Percentiles rank a stretch among this genome's conserved stretches.
phyloP scores from a whole-genome alignment of 108 stramenopile species.

The Conticribra weissflogii region DNA sequence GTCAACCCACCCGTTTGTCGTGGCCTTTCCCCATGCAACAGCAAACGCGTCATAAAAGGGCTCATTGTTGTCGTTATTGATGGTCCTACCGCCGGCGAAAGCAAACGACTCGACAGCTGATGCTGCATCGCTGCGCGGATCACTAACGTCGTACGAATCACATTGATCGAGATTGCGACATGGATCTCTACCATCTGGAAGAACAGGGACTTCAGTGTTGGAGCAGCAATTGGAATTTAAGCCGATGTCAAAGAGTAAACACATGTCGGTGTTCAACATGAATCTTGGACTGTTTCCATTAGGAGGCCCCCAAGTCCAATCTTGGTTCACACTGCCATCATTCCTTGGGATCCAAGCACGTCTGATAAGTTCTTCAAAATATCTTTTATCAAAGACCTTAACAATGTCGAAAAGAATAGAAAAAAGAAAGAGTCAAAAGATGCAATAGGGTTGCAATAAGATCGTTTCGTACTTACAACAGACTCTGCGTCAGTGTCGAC shows the following conservation, averaged over 20 bases:
- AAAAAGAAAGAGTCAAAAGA: too few relatives aligned
- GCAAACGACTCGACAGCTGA: conserved; percentile 16
- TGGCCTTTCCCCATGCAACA: conserved; percentile 22
- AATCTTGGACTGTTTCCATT: conserved; percentile 1
- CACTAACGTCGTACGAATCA: background rate
- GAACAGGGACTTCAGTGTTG: too few relatives aligned
- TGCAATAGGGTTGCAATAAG: too few relatives aligned
- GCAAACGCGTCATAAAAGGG: conserved; percentile 29
- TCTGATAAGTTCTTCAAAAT: conserved; percentile 18
- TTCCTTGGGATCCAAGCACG: conserved; percentile 20
- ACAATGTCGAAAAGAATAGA: too few relatives aligned
- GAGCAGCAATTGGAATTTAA: conserved; percentile 21
- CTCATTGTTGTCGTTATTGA: conserved; percentile 17
- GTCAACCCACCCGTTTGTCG: conserved; percentile 21
- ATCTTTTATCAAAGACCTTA: conserved; percentile 43
- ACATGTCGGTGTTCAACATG: conserved; percentile 44
- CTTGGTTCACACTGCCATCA: background rate
- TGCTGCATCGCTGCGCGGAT: conserved; percentile 1
- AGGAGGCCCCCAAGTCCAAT: conserved; percentile 22
- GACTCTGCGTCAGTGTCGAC: conserved; percentile 32
- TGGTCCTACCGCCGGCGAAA: background rate
- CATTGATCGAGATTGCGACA: conserved; percentile 23
- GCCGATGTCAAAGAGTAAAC: conserved; percentile 32
- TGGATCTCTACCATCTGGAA: background rate
- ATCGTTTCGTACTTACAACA: background rate